These are phyloP conservation scores for Voacanga thouarsii DNA, from an alignment of 257 asterid species.

Conservation along the genomic window DNA sequence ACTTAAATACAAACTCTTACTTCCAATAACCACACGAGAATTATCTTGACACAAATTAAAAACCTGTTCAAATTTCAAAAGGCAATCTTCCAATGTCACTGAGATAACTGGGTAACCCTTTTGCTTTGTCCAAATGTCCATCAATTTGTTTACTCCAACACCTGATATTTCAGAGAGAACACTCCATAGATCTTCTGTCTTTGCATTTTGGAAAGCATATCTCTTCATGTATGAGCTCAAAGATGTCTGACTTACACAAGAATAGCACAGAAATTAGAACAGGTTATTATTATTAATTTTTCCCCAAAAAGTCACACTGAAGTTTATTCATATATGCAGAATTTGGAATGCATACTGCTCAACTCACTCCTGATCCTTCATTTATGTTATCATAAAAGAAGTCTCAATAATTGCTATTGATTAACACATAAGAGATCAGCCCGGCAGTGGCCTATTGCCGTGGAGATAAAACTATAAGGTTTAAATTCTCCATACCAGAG, in stretches of 20 bases:
- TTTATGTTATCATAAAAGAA: too few relatives aligned
- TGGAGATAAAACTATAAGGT: background rate
- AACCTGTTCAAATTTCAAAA: constrained; percentile 42
- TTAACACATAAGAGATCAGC: too few relatives aligned
- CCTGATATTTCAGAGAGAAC: constrained; percentile 43
- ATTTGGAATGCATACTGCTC: too few relatives aligned
- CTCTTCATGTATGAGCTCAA: constrained; percentile 36
- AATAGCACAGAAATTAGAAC: background rate
- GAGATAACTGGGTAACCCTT: constrained; percentile 43
- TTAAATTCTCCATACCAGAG: background rate
- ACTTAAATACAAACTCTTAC: background rate
- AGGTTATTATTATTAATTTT: background rate
- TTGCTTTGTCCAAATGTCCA: constrained; percentile 44
- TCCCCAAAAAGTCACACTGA: too few relatives aligned
- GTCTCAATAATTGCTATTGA: too few relatives aligned
- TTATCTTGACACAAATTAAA: background rate
- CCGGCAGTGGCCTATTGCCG: too few relatives aligned
- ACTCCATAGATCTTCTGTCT: constrained; percentile 44
- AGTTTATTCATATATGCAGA: too few relatives aligned
- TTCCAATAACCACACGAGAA: background rate
- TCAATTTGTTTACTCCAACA: constrained; percentile 29
- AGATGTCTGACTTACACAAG: constrained; percentile 28
- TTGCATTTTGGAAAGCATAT: constrained; percentile 36
- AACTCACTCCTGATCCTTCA: too few relatives aligned
- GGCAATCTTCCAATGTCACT: constrained; percentile 21